These are phyloP conservation scores for Bipolaris bicolor DNA, from an alignment of 2,329 filamentous ascomycete species.

Conservation along the genomic window DNA sequence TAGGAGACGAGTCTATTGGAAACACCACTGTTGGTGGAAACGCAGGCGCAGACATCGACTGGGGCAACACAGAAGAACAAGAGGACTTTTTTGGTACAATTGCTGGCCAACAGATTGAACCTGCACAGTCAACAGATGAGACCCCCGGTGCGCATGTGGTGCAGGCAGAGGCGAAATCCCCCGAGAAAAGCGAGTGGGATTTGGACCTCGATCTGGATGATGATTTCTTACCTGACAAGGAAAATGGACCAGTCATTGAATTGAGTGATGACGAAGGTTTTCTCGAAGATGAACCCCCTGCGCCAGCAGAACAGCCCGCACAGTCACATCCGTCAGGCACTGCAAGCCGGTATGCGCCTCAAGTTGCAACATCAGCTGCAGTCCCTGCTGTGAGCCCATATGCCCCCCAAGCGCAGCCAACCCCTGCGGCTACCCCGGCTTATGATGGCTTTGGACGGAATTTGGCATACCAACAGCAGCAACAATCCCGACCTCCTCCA, in stretches of 20 bases:
- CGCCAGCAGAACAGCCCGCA: conserved; percentile 17
- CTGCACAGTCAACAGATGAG: conserved; percentile 25
- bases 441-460: conserved; percentile 44
- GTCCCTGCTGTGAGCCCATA: conserved; percentile 53
- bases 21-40: conserved; percentile 40
- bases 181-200: conserved; percentile 74
- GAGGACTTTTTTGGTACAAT: conserved; percentile 39
- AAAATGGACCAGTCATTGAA: conserved; percentile 62
- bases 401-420: conserved; percentile 58
- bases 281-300: conserved; percentile 69
- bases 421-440: conserved; percentile 42
- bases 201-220: conserved; percentile 87
- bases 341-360: conserved; percentile 47
- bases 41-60: conserved; percentile 40
- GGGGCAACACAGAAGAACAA: conserved; percentile 43
- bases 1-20: conserved; percentile 41
- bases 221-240: conserved; percentile 67
- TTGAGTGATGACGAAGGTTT: conserved; percentile 87
- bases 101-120: conserved; percentile 23
- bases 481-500: conserved; percentile 57
- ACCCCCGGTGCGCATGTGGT: conserved; percentile 31
- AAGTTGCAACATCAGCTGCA: conserved; percentile 32
- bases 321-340: conserved; percentile 25
- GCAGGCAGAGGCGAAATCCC: conserved; percentile 19
- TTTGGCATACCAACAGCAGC: conserved; percentile 35